Evolutionary conservation across 2,329 filamentous ascomycete genomes (phyloP).

Genomic region (Lasiodiplodia theobromae): DNA sequence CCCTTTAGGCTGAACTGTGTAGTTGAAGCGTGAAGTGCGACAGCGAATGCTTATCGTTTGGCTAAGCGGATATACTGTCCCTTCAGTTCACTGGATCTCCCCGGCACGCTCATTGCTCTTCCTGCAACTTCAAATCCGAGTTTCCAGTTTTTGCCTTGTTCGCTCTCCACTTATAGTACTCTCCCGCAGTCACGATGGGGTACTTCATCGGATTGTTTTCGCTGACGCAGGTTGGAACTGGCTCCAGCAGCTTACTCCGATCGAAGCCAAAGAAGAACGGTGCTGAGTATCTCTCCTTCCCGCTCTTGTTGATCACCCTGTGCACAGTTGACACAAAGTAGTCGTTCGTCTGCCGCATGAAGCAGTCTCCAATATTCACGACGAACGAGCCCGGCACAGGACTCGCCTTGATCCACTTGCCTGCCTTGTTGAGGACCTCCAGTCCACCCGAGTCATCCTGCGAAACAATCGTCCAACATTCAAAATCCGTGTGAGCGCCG

Average conservation of each 20-base stretch:
- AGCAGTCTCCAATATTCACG: constrained; percentile 52
- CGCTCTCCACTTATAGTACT: constrained; percentile 40
- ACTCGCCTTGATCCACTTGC: constrained; percentile 51
- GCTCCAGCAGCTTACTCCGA: constrained; percentile 37
- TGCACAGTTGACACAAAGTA: constrained; percentile 51
- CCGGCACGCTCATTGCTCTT: not conserved
- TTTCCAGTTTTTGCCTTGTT: constrained; percentile 21
- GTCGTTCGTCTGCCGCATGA: constrained; percentile 51
- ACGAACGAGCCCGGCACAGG: constrained; percentile 47
- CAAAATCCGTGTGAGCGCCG: constrained; percentile 53
- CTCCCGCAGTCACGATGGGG: constrained; percentile 43
- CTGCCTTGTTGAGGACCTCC: constrained; percentile 53
- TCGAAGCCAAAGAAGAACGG: constrained; percentile 52
- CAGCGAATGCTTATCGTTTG: not conserved
- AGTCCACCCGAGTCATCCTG: constrained; percentile 36
- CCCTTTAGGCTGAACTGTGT: not conserved
- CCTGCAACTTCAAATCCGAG: constrained; percentile 6
- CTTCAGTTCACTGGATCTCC: not conserved
- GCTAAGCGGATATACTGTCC: not conserved
- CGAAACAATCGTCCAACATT: constrained; percentile 52
- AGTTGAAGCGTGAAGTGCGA: not conserved
- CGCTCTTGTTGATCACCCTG: constrained; percentile 49
- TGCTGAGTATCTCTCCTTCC: constrained; percentile 49
- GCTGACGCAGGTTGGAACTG: constrained; percentile 43
- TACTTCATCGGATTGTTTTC: constrained; percentile 45